Base-by-base conservation (phyloP, 2,329 filamentous ascomycete species). In the Pestalotiopsis sp. region DNA sequence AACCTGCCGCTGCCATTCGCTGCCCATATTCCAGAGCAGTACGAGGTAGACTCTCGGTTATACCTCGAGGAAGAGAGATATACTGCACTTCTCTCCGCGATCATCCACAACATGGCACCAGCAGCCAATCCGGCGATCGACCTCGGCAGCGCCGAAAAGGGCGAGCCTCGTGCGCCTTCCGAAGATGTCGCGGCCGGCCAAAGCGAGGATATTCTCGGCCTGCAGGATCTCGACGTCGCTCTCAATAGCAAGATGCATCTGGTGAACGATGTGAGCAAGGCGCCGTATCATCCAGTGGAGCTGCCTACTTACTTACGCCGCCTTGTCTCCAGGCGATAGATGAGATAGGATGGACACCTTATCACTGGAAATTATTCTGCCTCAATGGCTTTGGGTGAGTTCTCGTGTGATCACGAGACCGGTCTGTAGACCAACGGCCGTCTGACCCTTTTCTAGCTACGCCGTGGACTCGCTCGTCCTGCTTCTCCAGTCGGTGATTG, bases 181-280 rank as follows among this genome's bases (percentile, higher is more conserved):
- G 68, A 68, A 56, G 58, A 45, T 49, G 59, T 70, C 9, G 11
- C 72, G 13, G 12, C 13, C n/a, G 68, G 61, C 27, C 68, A 73
- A 23, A 77, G 73, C 60, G 77, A 81, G 67, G 89, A 92, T 72
- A 78, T 92, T 27, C 82, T 92, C 14, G 83, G 82, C 4, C 78
- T 84, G 66, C 86, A 91, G 77, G 83, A 87, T 73, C 79, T 87
- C 36, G 90, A 92, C 74, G 87, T 88, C 4, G 89, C 86, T 1
- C 79, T 92, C 59, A 87, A 88, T 73, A 85, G 85, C 56, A 92
- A 92, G 77, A 92, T 92, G 89, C 85, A 90, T 72, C 81, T 92
- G 36, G 86, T 92, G 69, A 93, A 92, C 75, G 86, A 92, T 77
- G 89, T 89, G 73, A 79, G 86, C 73, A 14, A 31, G 31, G 6